phyloP scores from a whole-genome alignment of 2,329 filamentous ascomycete genomes.

The Neopestalotiopsis sp. region DNA sequence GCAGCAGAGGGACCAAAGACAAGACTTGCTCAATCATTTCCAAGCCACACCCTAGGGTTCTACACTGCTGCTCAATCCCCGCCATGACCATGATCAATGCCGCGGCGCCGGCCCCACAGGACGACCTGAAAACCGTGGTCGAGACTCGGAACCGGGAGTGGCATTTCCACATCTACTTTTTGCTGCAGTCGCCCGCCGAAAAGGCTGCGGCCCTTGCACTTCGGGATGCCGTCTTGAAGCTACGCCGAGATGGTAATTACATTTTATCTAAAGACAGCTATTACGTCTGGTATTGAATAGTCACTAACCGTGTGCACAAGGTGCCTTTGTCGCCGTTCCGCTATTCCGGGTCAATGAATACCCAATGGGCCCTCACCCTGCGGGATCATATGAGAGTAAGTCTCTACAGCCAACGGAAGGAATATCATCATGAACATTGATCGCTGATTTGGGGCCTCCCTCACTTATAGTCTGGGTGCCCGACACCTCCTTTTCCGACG shows the following conservation, averaged over 20 bases:
- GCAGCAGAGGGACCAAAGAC: no score
- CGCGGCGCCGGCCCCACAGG: slow-evolving; percentile 26
- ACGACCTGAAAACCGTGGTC: slow-evolving; percentile 35
- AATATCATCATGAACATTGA: not conserved
- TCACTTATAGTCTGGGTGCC: slow-evolving; percentile 35
- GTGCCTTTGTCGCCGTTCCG: slow-evolving; percentile 39
- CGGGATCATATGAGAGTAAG: slow-evolving; percentile 40
- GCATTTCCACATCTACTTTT: slow-evolving; percentile 42
- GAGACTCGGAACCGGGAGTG: slow-evolving; percentile 35
- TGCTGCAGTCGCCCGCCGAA: slow-evolving; percentile 36
- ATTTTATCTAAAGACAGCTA: no score
- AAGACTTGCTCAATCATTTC: not conserved
- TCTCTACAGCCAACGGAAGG: not conserved
- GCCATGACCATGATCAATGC: slow-evolving; percentile 25
- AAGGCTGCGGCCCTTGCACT: slow-evolving; percentile 38
- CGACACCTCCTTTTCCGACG: slow-evolving; percentile 39
- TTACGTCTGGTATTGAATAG: no score
- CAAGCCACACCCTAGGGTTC: not conserved
- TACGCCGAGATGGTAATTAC: slow-evolving; percentile 36
- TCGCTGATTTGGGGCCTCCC: not conserved
- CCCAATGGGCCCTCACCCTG: slow-evolving; percentile 39
- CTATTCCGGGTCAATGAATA: slow-evolving; percentile 37
- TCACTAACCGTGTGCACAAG: slow-evolving; percentile 21
- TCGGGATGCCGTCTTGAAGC: slow-evolving; percentile 36
- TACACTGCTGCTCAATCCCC: not conserved